These are phyloP conservation scores for Irpex lacteus DNA, from an alignment of 1,284 basidiomycete genomes.

Conservation along the genomic window DNA sequence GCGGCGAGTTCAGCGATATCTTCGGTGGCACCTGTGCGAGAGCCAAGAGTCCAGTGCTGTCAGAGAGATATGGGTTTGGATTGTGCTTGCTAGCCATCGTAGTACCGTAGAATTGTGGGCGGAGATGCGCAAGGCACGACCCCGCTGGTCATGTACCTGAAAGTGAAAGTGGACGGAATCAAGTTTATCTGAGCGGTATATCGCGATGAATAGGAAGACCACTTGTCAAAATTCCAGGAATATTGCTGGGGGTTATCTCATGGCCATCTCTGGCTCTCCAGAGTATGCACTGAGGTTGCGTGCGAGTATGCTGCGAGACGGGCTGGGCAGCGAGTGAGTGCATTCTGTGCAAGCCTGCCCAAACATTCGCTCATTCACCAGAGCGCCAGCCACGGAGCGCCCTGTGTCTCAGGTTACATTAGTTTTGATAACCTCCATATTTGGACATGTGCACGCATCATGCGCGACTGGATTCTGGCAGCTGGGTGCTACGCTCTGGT, in stretches of 20 bases:
- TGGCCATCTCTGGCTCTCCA: neutral
- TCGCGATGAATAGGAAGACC: neutral
- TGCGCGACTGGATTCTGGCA: neutral
- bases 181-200: neutral
- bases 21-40: slow-evolving; percentile 30
- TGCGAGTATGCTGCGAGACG: neutral
- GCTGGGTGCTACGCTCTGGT: neutral
- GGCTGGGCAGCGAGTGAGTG: neutral
- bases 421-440: neutral
- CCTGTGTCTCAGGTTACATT: slow-evolving; percentile 5
- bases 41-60: slow-evolving; percentile 30
- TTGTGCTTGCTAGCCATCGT: neutral
- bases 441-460: slow-evolving; percentile 3
- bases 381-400: slow-evolving; percentile 3
- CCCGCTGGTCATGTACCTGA: neutral
- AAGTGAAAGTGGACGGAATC: neutral
- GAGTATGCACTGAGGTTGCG: neutral
- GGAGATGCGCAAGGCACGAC: neutral
- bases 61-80: slow-evolving; percentile 18
- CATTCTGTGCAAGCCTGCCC: neutral
- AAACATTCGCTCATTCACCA: neutral
- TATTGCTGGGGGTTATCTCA: neutral
- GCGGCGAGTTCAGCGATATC: slow-evolving; percentile 30
- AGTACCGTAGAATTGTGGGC: neutral
- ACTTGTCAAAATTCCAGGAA: neutral